A percentile compares a stretch with the other conserved stretches of the same genome.
Conservation (phyloP, 2,329 filamentous ascomycete species). For the Fonsecaea nubica region DNA sequence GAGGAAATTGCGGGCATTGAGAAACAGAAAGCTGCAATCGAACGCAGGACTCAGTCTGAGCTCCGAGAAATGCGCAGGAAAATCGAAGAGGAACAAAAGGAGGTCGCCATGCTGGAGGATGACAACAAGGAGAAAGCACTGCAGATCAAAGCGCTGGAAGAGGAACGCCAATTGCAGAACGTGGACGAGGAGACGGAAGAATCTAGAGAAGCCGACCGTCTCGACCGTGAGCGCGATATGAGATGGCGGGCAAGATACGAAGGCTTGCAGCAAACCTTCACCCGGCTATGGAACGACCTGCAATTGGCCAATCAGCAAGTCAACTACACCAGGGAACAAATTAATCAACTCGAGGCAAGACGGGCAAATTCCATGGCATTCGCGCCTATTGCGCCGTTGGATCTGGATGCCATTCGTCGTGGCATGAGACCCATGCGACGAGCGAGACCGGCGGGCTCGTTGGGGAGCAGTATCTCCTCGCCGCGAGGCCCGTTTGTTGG, state of each 20-base stretch:
- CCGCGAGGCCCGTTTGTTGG: slow-evolving; percentile 49
- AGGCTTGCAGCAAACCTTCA: slow-evolving; percentile 52
- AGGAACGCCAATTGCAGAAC: slow-evolving; percentile 60
- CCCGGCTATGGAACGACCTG: slow-evolving; percentile 41
- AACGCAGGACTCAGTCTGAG: slow-evolving; percentile 49
- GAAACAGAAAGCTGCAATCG: slow-evolving; percentile 51
- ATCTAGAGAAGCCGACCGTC: slow-evolving; percentile 57
- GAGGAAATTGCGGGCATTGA: slow-evolving; percentile 55
- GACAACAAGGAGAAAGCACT: slow-evolving; percentile 66
- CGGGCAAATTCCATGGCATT: slow-evolving; percentile 52
- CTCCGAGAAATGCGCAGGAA: slow-evolving; percentile 52
- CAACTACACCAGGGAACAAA: slow-evolving; percentile 35
- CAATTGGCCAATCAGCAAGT: slow-evolving; percentile 38
- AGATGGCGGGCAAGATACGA: slow-evolving; percentile 55
- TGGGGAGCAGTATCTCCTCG: slow-evolving; percentile 56
- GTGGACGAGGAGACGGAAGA: slow-evolving; percentile 57
- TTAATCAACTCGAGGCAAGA: slow-evolving; percentile 46
- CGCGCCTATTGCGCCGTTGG: slow-evolving; percentile 48
- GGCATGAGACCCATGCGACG: slow-evolving; percentile 51
- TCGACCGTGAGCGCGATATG: slow-evolving; percentile 56
- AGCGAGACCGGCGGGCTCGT: slow-evolving; percentile 53
- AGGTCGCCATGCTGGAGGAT: slow-evolving; percentile 65
- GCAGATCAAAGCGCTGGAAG: slow-evolving; percentile 67
- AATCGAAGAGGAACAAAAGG: slow-evolving; percentile 53
- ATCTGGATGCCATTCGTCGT: slow-evolving; percentile 50